Conservation (phyloP, 495 filamentous ascomycete genomes). For the Hyaloscypha hepaticicola region DNA sequence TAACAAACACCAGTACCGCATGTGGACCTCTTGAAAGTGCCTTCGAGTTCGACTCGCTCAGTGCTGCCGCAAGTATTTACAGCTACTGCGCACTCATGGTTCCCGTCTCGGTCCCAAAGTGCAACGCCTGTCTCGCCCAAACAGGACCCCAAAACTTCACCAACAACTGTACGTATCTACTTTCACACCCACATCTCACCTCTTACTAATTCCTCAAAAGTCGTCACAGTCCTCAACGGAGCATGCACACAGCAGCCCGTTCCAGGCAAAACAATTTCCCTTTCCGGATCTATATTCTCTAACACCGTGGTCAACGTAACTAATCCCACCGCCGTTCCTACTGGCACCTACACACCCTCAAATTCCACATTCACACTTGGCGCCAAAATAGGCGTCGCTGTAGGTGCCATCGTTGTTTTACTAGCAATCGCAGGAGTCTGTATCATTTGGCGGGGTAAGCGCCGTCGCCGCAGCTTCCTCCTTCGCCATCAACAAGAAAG, state of each 20-base stretch:
- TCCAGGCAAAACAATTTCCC: conserved; percentile 39
- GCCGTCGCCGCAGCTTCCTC: conserved; percentile 33
- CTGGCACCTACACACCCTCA: conserved; percentile 2
- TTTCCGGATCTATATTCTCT: conserved; percentile 51
- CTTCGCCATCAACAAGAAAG: conserved; percentile 11
- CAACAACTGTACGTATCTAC: conserved; percentile 28
- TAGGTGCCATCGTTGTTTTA: conserved; percentile 45
- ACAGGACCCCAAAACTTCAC: conserved; percentile 19
- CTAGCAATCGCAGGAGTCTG: conserved; percentile 43
- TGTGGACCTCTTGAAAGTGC: conserved; percentile 23
- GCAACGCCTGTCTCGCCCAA: conserved; percentile 20
- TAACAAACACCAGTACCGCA: conserved; percentile 16
- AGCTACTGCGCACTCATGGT: conserved; percentile 25
- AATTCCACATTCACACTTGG: conserved; percentile 44
- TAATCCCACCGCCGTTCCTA: conserved; percentile 3
- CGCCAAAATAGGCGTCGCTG: conserved; percentile 51
- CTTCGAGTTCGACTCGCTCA: conserved; percentile 27
- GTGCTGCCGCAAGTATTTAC: conserved; percentile 14
- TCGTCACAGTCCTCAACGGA: conserved; percentile 45
- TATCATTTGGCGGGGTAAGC: conserved; percentile 50
- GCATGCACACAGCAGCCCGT: conserved; percentile 49
- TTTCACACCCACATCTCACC: background rate
- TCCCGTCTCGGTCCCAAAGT: conserved; percentile 13
- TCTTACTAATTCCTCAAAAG: conserved; percentile 30
- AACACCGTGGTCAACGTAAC: conserved; percentile 40